Base-by-base conservation (phyloP, 2,329 filamentous ascomycete genomes). In the Helotiales sp. region DNA sequence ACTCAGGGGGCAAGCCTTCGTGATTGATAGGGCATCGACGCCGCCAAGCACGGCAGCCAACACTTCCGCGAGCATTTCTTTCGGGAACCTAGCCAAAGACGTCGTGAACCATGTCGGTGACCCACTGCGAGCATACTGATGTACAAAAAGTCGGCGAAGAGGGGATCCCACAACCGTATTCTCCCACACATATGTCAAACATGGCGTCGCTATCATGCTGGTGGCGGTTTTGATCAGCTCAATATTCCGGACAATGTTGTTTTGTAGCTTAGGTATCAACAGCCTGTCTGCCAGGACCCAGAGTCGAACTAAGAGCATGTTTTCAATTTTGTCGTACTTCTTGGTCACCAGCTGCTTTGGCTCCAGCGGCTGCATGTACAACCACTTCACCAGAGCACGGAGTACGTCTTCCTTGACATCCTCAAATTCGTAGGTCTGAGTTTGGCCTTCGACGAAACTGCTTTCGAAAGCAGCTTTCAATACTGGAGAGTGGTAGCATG, bases 241-340 rank as follows among this genome's bases (percentile, higher is more conserved):
- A 22, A 40, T 40, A 3, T 40, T 19, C 6, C 36, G n/a, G 24
- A 22, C 10, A 19, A 40, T 1, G 17, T 19, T 22, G 17, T 57
- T 52, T 31, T 53, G 49, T 2, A 47, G 24, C n/a, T 29, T 34
- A 13, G 50, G 49, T 2, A 57, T 52, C 5, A 40, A 6, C 6
- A 58, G 15, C 34, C 24, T 50, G 17, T 50, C 47, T 50, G 17
- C 47, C 8, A 51, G 48, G n/a, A 38, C 31, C 30, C n/a, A 42
- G 2, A 52, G 19, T 3, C 24, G n/a, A 19, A 40, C 36, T 9
- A 22, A 40, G 6, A 10, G 19, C 36, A 40, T 40, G 24, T 2
- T n/a, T n/a, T 38, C 34, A 2, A n/a, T 6, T n/a, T n/a, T 2
- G 7, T n/a, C n/a, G 19, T 3, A 38, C 34, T 40, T 40, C 10